Base-by-base conservation (phyloP, 73 alveolate genomes). In the Urostyla sp. region DNA sequence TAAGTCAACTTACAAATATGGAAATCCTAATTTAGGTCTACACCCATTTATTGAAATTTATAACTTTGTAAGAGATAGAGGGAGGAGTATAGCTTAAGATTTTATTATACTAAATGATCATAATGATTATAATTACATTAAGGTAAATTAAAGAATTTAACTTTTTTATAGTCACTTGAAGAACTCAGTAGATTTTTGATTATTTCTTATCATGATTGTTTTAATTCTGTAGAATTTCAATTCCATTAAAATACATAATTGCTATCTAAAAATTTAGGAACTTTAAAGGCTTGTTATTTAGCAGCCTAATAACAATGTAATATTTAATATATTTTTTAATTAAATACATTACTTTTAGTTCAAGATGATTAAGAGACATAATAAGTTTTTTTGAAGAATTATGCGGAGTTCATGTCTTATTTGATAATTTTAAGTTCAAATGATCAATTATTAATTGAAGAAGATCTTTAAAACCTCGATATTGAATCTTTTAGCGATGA, bases 41-140 rank as follows among this genome's bases (percentile, higher is more conserved):
- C n/a, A n/a, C n/a, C n/a, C n/a, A n/a, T n/a, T 66, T 43, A 28
- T 13, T 1, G 80, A 66, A 21, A 28, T 66, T 20, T 66, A 66
- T 63, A 66, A 63, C 27, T 66, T 66, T 32, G 67, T 66, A 13
- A 66, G 80, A 34, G 80, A 66, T 28, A 66, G 80, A 66, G 59
- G 59, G 27, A 40, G 63, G 16, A 11, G 80, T 45, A 54, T 66
- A 6, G 63, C 80, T 66, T 2, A 18, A 8, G 80, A 66, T 45
- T 66, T 66, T 27, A 44, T 37, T 28, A 66, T 66, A 7, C 13
- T 40, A 18, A 46, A 66, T 45, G 49, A 43, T 6, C 6, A 2
- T 6, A 20, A 21, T 18, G 44, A 44, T 26, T 31, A 66, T 44
- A 21, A 66, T 27, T 24, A 66, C n/a, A 18, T 66, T 15, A 36